Conservation (phyloP, 73 alveolate species). For the Tetrahymena malaccensis region DNA sequence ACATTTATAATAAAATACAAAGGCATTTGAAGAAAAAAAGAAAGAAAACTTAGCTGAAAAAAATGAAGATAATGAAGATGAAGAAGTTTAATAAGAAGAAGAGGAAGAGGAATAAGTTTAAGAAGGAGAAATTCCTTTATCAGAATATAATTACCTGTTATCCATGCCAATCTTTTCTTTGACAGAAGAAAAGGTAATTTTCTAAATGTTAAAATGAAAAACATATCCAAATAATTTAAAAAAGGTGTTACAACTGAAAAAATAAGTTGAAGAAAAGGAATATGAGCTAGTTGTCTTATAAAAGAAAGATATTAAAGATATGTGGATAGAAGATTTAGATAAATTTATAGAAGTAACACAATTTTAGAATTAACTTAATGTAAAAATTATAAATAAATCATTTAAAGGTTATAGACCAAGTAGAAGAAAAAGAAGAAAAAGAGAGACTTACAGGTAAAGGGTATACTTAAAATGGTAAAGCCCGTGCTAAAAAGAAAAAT, state of each 20-base stretch:
- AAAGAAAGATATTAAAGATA: slow-evolving; percentile 28
- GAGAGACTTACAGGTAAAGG: not conserved
- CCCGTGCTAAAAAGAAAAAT: not conserved
- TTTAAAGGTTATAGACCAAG: not conserved
- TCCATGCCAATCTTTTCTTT: slow-evolving; percentile 66
- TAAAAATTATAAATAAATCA: too few species aligned
- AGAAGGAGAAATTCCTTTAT: slow-evolving; percentile 35
- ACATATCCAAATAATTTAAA: too few species aligned
- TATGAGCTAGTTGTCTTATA: slow-evolving; percentile 39
- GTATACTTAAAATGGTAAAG: not conserved
- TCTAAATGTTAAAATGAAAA: too few species aligned
- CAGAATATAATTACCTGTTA: slow-evolving; percentile 78
- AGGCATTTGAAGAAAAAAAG: slow-evolving; percentile 38
- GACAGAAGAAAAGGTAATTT: slow-evolving; percentile 63
- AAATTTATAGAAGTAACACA: slow-evolving; percentile 7
- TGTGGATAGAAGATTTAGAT: slow-evolving; percentile 76
- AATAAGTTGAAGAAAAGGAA: slow-evolving; percentile 52
- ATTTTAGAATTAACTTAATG: too few species aligned
- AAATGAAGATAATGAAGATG: slow-evolving; percentile 15
- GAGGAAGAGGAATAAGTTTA: slow-evolving; percentile 33
- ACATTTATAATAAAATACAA: not conserved
- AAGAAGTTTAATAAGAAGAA: slow-evolving; percentile 21
- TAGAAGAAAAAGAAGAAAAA: slow-evolving; percentile 8
- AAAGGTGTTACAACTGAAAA: slow-evolving; percentile 26
- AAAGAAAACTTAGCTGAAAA: slow-evolving; percentile 19